phyloP scores from a whole-genome alignment of 768 basidiomycete genomes.

The Mycena galopus region DNA sequence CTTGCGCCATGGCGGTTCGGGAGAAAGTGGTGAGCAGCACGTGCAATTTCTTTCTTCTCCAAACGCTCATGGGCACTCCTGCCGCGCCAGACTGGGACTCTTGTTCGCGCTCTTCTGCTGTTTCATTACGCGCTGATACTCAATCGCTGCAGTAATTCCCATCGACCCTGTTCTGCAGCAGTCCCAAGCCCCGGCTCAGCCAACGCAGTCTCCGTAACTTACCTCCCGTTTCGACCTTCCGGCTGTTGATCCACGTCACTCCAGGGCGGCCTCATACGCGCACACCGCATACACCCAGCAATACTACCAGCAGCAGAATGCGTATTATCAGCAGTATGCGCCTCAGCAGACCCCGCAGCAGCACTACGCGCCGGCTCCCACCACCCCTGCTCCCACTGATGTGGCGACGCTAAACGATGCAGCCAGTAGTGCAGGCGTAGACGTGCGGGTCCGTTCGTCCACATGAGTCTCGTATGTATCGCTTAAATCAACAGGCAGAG shows the following conservation, averaged over 20 bases:
- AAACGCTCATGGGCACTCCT: constrained; percentile 16
- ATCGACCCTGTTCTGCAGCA: constrained; percentile 35
- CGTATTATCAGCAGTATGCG: constrained; percentile 19
- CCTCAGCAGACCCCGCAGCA: constrained; percentile 16
- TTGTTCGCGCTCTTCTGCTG: constrained; percentile 1
- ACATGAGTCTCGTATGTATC: background rate
- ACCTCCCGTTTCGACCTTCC: constrained; percentile 11
- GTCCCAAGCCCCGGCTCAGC: constrained; percentile 13
- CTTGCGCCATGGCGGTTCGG: constrained; percentile 42
- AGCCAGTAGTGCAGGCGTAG: constrained; percentile 86
- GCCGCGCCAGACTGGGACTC: constrained; percentile 27
- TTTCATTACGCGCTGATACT: background rate
- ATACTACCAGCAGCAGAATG: constrained; percentile 14
- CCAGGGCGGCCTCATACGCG: constrained; percentile 16
- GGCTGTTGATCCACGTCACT: constrained; percentile 17
- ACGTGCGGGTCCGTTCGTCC: constrained; percentile 71
- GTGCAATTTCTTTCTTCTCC: background rate
- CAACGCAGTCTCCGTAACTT: constrained; percentile 21
- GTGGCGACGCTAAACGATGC: constrained; percentile 86
- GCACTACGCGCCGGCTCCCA: constrained; percentile 4
- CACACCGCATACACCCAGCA: constrained; percentile 18
- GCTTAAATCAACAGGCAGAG: constrained; percentile 72
- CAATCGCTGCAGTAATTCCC: constrained; percentile 20
- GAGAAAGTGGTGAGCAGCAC: background rate
- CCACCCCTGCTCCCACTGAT: constrained; percentile 52